These are phyloP conservation scores for Podospora comata DNA, from an alignment of 495 filamentous ascomycete species.

Conservation along the genomic window DNA sequence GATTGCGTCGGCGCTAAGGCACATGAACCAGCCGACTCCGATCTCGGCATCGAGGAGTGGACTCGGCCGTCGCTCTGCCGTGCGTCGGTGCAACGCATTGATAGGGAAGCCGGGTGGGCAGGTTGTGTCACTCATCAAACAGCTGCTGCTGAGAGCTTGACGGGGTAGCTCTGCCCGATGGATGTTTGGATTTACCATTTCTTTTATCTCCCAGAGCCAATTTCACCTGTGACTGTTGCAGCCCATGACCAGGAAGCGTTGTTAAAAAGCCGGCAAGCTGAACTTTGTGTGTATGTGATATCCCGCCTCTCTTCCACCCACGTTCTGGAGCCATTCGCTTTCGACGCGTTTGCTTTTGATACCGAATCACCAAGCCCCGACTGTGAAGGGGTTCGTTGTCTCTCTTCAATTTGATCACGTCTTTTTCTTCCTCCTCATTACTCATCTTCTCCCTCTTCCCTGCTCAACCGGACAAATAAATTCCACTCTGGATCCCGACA, in stretches of 20 bases:
- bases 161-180: background rate
- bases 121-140: background rate
- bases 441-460: background rate
- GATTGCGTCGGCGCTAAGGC: no score
- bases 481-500: background rate
- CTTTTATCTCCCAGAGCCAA: background rate
- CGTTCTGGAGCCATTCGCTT: background rate
- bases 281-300: background rate
- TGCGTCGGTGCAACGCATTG: background rate
- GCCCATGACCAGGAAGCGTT: background rate
- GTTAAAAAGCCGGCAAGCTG: background rate
- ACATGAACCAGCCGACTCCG: background rate
- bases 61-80: background rate
- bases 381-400: background rate
- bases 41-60: background rate
- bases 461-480: background rate
- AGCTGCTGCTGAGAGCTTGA: background rate
- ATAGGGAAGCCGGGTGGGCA: background rate
- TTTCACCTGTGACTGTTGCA: background rate
- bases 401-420: background rate
- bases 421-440: no score
- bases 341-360: background rate
- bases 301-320: no score
- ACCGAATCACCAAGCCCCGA: background rate
- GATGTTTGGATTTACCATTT: background rate